Percentiles rank a stretch among this genome's conserved stretches.
Evolutionary conservation across 352 stramenopile genomes (phyloP).

Genomic region (Phytophthora macrochlamydospora): DNA sequence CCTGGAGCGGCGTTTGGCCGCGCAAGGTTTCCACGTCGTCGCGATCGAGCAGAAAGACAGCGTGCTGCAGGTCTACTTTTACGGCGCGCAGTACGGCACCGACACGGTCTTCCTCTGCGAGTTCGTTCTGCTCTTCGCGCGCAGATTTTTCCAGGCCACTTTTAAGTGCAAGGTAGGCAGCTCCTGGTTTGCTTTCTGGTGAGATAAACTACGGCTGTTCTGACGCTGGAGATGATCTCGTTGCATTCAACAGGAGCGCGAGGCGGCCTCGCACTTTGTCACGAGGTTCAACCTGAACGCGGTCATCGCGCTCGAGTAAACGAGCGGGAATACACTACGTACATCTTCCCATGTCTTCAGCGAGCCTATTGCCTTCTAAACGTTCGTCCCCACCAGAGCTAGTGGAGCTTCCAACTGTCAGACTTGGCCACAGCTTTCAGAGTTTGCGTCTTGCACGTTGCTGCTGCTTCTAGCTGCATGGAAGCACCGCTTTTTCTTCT

Average conservation of each 20-base stretch:
- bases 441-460: too few species aligned
- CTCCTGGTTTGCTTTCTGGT: conserved; percentile 1
- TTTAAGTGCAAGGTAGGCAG: conserved; percentile 79
- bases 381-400: too few species aligned
- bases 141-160: conserved; percentile 81
- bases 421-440: too few species aligned
- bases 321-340: background rate
- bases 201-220: background rate
- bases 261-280: conserved; percentile 62
- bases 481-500: too few species aligned
- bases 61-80: conserved; percentile 77
- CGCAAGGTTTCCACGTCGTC: conserved; percentile 63
- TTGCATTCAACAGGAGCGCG: conserved; percentile 43
- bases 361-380: background rate
- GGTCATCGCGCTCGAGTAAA: conserved; percentile 38
- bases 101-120: conserved; percentile 70
- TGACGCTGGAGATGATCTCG: conserved; percentile 3
- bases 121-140: conserved; percentile 74
- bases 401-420: too few species aligned
- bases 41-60: conserved; percentile 55
- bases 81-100: conserved; percentile 50
- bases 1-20: conserved; percentile 50
- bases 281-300: conserved; percentile 77
- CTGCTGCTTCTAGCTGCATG: too few species aligned
- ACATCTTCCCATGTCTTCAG: background rate